Evolutionary conservation across 805 yeast species (phyloP), one percentile per base, ranked within the genome.

Genomic region (Jamesozyma jinghongensis): DNA sequence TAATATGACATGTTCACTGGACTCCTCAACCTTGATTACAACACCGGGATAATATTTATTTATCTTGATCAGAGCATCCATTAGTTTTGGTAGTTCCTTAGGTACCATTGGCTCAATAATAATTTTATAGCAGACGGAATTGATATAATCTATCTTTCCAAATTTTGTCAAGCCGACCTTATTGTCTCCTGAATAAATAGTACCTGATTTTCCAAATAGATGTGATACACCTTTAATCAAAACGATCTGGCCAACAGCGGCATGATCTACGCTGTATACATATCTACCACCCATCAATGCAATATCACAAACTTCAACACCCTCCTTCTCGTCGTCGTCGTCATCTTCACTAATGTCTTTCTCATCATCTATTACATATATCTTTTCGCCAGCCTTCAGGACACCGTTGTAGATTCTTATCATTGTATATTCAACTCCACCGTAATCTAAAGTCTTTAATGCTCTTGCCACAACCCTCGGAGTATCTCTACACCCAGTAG

Each of bases 71-170:
- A 92, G 63, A 0, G 86, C 88, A n/a, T 75, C 78, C 12, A 80
- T 65, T 49, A 92, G 65, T 44, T 72, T 73, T 0, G 94, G 90
- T 14, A 84, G 62, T 42, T 88, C 94, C 0, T 84, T 71, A 0
- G 96, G 95, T 20, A 73, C 69, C 13, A 72, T 68, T 0, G 97
- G 94, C 53, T 87, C 94, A 16, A 90, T 73, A 1, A 94, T 87
- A 3, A 90, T 74, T 52, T 86, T 85, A 52, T 85, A 75, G 34
- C 43, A 40, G 0, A 94, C 77, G 36, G 69, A 65, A 5, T 66
- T 59, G 3, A 77, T 57, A 44, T 67, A 70, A 34, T 70, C 68
- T 13, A 74, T 52, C 14, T 60, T 48, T 11, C 56, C 52, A 3
- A 56, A 56, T 5, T n/a, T 28, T 14, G 42, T 34, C 17, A 39